A percentile compares a stretch with the other conserved stretches of the same genome.
Evolutionary conservation across 129 eudicot genomes (phyloP).

Genomic region (Escallonia rubra): DNA sequence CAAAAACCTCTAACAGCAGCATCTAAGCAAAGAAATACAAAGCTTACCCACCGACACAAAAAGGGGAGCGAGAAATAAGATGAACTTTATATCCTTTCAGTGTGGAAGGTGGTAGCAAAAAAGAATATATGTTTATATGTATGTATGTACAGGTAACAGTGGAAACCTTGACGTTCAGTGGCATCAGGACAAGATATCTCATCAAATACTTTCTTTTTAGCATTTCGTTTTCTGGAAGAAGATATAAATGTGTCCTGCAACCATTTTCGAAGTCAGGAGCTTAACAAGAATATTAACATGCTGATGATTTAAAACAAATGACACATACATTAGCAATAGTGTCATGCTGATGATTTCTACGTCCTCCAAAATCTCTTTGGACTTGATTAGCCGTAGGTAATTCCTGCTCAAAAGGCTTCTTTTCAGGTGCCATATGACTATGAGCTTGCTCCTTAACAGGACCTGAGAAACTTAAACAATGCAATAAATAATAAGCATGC

Average conservation of each 20-base stretch:
- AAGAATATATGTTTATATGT: too few species aligned
- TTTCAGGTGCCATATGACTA: conserved; percentile 42
- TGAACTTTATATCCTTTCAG: too few species aligned
- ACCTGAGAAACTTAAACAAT: conserved; percentile 70
- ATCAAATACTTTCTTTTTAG: conserved; percentile 58
- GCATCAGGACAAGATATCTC: conserved; percentile 47
- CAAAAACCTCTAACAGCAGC: conserved; percentile 63
- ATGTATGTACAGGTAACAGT: neutral
- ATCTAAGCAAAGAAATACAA: conserved; percentile 40
- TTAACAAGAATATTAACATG: conserved; percentile 3
- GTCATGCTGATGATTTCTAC: conserved; percentile 36
- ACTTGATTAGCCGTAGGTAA: conserved; percentile 25
- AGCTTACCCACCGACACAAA: conserved; percentile 4
- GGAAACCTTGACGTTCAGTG: conserved; percentile 61
- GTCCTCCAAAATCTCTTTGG: conserved; percentile 36
- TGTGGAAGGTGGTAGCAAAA: too few species aligned
- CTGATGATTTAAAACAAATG: neutral
- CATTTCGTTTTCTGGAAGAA: conserved; percentile 78
- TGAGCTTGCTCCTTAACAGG: conserved; percentile 45
- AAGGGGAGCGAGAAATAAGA: neutral
- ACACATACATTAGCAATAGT: conserved; percentile 27
- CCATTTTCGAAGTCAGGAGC: conserved; percentile 4
- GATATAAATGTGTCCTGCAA: conserved; percentile 60
- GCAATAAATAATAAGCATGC: conserved; percentile 38
- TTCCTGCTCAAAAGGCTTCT: conserved; percentile 39